Base-by-base conservation (phyloP, 1,139 yeast genomes). In the Suhomyces anneliseae region DNA sequence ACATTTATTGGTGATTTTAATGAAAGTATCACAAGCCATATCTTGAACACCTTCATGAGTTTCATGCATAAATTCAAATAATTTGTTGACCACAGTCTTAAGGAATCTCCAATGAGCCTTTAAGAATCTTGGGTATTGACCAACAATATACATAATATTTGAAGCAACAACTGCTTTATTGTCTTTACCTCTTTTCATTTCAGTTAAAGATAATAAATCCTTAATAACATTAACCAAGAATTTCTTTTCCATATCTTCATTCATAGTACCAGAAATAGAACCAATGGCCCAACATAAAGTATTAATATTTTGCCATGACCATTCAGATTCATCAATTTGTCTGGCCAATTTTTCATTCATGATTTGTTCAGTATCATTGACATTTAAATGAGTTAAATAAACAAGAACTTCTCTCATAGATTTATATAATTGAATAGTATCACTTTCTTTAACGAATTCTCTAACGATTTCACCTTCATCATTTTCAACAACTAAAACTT, bases 271-370 rank as follows among this genome's bases (percentile, higher is more conserved):
- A 3, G 97, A 90, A 51, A 95, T 93, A 12, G 98, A 92, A 51
- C 99, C 99, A 66, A 93, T 95, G 7, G 99, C 99, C 99, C 99
- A 93, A 75, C 99, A 93, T 56, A 93, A 76, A 2, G 98, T 93
- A 66, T 93, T 93, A 60, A 93, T 87, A 64, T 92, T 93, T 66
- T 90, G 95, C 98, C 99, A 93, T 34, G 98, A 92, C 99, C 99
- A 93, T 71, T 95, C 99, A 51, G 88, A 78, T 47, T 95, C 99
- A 68, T 93, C 99, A 47, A 92, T 85, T 73, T 93, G 99, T 61
- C 87, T 83, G 4, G 95, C 87, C 54, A 93, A 79, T 70, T 95
- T 93, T 53, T 86, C 90, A 52, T 84, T 85, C 98, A 93, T 90
- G 59, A 93, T 93, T 55, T 82, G 83, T 64, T 93, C 97, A 9